phyloP scores from a whole-genome alignment of 352 stramenopile genomes.

The Phytophthora chlamydospora region DNA sequence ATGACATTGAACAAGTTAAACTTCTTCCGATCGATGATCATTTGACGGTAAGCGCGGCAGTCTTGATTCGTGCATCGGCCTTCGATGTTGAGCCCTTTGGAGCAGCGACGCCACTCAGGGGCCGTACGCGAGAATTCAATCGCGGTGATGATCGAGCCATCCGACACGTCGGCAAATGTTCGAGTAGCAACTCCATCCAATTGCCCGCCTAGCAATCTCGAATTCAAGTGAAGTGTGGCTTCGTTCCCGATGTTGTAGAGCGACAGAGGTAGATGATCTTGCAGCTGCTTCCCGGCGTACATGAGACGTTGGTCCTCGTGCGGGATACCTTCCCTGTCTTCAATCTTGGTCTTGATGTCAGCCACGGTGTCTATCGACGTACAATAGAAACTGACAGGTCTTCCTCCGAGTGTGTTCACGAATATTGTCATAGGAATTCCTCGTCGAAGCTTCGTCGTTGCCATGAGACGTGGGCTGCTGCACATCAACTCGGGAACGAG shows the following conservation, averaged over 20 bases:
- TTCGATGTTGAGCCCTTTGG: conserved; percentile 40
- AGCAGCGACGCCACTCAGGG: conserved; percentile 19
- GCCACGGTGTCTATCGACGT: neutral
- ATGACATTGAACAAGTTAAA: conserved; percentile 36
- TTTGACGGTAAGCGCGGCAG: conserved; percentile 25
- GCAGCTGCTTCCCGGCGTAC: conserved; percentile 11
- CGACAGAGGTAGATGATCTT: conserved; percentile 5
- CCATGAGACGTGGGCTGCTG: conserved; percentile 11
- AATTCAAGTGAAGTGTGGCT: neutral
- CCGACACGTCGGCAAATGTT: conserved; percentile 15
- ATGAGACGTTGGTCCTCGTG: conserved; percentile 9
- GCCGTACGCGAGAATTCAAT: conserved; percentile 16
- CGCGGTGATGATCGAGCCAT: conserved; percentile 14
- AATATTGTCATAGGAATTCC: neutral
- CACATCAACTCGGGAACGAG: conserved; percentile 15
- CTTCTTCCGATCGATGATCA: conserved; percentile 23
- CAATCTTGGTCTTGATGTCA: conserved; percentile 12
- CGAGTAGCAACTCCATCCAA: neutral
- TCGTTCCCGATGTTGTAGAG: conserved; percentile 2
- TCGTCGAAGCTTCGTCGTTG: neutral
- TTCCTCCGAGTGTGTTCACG: conserved; percentile 10
- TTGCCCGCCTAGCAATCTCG: neutral
- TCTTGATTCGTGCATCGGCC: conserved; percentile 20
- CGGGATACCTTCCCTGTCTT: conserved; percentile 10
- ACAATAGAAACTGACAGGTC: conserved; percentile 1